phyloP scores from a whole-genome alignment of 768 basidiomycete species.

The Pisolithus albus region DNA sequence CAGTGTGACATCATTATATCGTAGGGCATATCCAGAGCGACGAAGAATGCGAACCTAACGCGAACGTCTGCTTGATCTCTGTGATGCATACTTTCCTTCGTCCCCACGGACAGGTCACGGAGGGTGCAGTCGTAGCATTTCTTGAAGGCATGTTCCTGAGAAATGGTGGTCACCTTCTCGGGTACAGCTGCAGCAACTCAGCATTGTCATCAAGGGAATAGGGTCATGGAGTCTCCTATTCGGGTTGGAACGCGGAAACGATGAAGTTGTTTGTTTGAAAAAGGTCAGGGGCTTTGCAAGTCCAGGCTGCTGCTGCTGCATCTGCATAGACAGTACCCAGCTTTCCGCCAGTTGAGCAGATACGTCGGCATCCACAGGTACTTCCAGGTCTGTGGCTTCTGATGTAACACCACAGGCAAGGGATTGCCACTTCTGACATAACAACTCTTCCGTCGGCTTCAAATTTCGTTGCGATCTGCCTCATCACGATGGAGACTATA shows the following conservation, averaged over 20 bases:
- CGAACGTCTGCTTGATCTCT: too few species aligned
- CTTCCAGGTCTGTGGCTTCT: conserved; percentile 1
- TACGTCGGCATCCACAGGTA: not conserved
- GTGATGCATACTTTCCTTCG: conserved; percentile 1
- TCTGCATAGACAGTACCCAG: too few species aligned
- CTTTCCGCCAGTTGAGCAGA: too few species aligned
- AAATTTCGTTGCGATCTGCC: too few species aligned
- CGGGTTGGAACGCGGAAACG: not conserved
- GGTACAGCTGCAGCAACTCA: conserved; percentile 17
- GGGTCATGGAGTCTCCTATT: not conserved
- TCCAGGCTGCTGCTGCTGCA: not conserved
- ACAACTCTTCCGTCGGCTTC: not conserved
- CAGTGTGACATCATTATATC: conserved; percentile 22
- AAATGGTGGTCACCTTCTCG: conserved; percentile 8
- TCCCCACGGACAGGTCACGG: not conserved
- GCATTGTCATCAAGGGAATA: conserved; percentile 8
- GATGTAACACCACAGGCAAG: not conserved
- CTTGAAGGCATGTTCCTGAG: conserved; percentile 10
- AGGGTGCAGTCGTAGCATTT: conserved; percentile 1
- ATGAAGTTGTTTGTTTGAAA: not conserved
- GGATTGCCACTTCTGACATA: not conserved
- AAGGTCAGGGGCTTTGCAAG: not conserved
- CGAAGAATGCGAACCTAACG: too few species aligned
- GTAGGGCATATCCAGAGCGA: too few species aligned
- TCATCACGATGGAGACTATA: not conserved